phyloP scores from a whole-genome alignment of 108 stramenopile species.

The Epipyxis sp. region DNA sequence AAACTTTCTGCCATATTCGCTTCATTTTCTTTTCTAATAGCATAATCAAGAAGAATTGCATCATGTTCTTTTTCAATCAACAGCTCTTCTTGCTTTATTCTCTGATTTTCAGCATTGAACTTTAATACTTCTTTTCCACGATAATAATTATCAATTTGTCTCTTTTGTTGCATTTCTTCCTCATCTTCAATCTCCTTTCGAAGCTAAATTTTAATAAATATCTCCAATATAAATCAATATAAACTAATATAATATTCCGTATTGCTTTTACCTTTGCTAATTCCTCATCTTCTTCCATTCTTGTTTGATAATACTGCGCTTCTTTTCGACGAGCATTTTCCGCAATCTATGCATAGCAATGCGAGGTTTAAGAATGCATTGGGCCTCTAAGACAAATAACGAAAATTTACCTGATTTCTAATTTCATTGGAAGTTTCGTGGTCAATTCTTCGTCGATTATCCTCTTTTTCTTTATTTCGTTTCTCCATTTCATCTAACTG shows the following conservation, averaged over 20 bases:
- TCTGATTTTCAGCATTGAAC: conserved; percentile 23
- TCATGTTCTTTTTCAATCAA: conserved; percentile 14
- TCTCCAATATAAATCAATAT: neutral
- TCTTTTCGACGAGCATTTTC: neutral
- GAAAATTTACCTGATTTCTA: too few species aligned
- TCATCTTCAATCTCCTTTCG: conserved; percentile 20
- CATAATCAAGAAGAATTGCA: conserved; percentile 20
- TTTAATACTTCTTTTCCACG: neutral
- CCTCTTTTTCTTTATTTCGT: conserved; percentile 9
- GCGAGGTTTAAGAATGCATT: too few species aligned
- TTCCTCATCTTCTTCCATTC: conserved; percentile 3
- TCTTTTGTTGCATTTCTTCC: neutral
- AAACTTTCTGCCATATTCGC: neutral
- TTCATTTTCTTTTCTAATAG: conserved; percentile 15
- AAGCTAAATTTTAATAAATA: neutral
- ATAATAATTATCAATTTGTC: neutral
- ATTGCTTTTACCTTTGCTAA: neutral
- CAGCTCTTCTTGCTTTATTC: neutral
- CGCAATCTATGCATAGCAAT: too few species aligned
- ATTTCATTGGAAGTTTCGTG: conserved; percentile 12
- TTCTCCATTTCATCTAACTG: conserved; percentile 22
- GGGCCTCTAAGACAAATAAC: too few species aligned
- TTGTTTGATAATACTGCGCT: neutral
- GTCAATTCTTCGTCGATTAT: neutral
- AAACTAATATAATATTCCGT: neutral